Percentiles rank a stretch among this genome's conserved stretches.
Conservation (phyloP, 768 basidiomycete genomes). For the Suillus paluster region DNA sequence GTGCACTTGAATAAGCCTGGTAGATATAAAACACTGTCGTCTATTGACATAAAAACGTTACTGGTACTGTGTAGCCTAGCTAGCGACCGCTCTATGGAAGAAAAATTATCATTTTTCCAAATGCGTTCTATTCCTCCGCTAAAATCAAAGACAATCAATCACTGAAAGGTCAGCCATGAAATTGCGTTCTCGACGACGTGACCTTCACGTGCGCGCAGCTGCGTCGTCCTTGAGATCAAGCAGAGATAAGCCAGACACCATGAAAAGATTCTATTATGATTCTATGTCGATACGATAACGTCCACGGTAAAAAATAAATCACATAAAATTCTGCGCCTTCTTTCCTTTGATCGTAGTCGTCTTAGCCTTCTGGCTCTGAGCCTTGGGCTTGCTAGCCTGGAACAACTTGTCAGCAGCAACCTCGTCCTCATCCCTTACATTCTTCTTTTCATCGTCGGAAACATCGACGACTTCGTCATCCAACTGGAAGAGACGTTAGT, state of each 20-base stretch:
- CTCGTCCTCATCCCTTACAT: slow-evolving; percentile 44
- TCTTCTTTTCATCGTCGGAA: slow-evolving; percentile 53
- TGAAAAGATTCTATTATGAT: not conserved
- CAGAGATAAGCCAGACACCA: not conserved
- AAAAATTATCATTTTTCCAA: no score
- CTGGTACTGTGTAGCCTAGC: no score
- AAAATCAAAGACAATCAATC: no score
- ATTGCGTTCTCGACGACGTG: no score
- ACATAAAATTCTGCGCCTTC: slow-evolving; percentile 14
- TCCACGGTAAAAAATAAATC: not conserved
- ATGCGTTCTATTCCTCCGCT: no score
- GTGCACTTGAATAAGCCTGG: not conserved
- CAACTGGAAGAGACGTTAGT: slow-evolving; percentile 31
- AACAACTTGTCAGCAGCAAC: slow-evolving; percentile 63
- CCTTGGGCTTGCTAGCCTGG: slow-evolving; percentile 53
- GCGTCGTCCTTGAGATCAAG: no score
- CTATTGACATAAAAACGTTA: no score
- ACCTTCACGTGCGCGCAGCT: no score
- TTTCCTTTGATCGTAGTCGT: slow-evolving; percentile 27
- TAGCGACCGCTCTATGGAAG: no score
- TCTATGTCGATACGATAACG: not conserved
- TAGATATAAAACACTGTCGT: no score
- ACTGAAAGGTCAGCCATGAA: no score
- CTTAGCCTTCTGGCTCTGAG: slow-evolving; percentile 31
- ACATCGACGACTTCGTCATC: slow-evolving; percentile 50